Evolutionary conservation across 2,329 filamentous ascomycete species (phyloP).

Genomic region (Rhytidhysteron rufulum): DNA sequence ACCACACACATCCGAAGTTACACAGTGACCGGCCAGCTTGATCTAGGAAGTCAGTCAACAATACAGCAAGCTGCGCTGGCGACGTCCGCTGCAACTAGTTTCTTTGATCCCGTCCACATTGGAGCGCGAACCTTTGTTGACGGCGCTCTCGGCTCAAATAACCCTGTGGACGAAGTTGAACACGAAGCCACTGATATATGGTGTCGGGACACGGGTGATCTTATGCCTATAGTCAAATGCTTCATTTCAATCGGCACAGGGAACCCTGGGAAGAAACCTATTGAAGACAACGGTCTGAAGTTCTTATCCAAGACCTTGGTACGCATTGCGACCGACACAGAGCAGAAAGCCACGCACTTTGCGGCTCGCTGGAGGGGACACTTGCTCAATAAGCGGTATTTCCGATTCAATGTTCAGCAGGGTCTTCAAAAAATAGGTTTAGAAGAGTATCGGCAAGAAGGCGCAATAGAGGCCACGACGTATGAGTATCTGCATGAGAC

Average conservation of each 20-base stretch:
- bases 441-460: conserved; percentile 1
- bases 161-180: conserved; percentile 40
- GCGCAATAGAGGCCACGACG: conserved; percentile 1
- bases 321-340: conserved; percentile 2
- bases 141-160: conserved; percentile 35
- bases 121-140: conserved; percentile 37
- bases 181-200: conserved; percentile 25
- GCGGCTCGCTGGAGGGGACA: not conserved
- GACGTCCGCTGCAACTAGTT: not conserved
- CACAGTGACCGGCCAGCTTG: not conserved
- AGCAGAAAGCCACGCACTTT: not conserved
- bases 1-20: conserved; percentile 31
- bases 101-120: conserved; percentile 30
- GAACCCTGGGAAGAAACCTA: not conserved
- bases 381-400: not conserved
- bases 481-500: not conserved
- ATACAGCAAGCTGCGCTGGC: not conserved
- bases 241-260: conserved; percentile 2
- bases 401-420: conserved; percentile 4
- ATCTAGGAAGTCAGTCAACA: not conserved
- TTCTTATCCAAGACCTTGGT: not conserved
- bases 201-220: not conserved
- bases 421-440: conserved; percentile 3
- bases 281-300: conserved; percentile 1
- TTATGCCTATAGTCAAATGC: not conserved